phyloP scores from a whole-genome alignment of 2,329 filamentous ascomycete genomes.

The Fusarium sororula region DNA sequence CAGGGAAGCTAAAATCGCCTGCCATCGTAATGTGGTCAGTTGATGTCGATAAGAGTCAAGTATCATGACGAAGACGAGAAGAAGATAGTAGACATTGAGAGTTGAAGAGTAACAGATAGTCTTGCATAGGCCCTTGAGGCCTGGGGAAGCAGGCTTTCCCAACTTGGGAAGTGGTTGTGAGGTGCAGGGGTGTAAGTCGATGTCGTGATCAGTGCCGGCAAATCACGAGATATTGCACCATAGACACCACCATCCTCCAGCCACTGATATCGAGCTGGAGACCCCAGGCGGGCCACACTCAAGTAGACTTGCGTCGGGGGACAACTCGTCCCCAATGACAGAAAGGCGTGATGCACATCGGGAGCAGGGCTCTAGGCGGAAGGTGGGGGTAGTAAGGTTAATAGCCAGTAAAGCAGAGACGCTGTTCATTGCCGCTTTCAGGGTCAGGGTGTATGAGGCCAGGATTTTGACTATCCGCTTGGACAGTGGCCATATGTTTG shows the following conservation, averaged over 20 bases:
- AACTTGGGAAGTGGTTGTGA: conserved; percentile 39
- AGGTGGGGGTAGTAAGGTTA: conserved; percentile 27
- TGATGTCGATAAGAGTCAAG: conserved; percentile 27
- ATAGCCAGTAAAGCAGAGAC: conserved; percentile 12
- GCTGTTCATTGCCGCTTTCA: conserved; percentile 23
- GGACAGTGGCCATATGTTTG: conserved; percentile 18
- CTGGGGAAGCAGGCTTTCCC: conserved; percentile 39
- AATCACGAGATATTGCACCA: conserved; percentile 72
- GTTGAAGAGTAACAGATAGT: conserved; percentile 35
- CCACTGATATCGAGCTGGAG: conserved; percentile 38
- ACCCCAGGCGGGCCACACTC: conserved; percentile 35
- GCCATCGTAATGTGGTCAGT: conserved; percentile 54
- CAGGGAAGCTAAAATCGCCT: conserved; percentile 67
- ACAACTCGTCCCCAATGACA: conserved; percentile 39
- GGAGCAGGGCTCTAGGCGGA: conserved; percentile 22
- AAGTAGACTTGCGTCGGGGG: conserved; percentile 29
- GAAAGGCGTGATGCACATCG: conserved; percentile 21
- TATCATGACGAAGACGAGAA: conserved; percentile 34
- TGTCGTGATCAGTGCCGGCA: conserved; percentile 45
- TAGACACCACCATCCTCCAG: conserved; percentile 56
- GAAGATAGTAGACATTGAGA: conserved; percentile 26
- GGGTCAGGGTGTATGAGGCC: conserved; percentile 17
- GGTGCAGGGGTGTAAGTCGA: conserved; percentile 35
- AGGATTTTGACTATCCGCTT: conserved; percentile 32
- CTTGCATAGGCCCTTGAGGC: conserved; percentile 27